Conservation (phyloP, 805 yeast species). For the Barnettozyma vustinii region DNA sequence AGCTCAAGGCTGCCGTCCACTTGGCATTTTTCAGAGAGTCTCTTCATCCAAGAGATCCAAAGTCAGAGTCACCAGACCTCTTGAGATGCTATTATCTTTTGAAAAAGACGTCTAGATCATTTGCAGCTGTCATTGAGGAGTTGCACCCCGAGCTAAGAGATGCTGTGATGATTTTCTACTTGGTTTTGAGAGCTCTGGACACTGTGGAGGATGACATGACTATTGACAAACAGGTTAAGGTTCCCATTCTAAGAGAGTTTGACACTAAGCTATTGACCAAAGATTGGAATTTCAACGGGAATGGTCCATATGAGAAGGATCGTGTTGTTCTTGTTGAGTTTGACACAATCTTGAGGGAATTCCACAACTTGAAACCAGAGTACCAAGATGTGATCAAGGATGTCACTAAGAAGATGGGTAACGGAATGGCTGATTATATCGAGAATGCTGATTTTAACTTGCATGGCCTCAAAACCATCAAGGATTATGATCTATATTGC, state of each 20-base stretch:
- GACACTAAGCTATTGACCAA: slow-evolving; percentile 52
- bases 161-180: slow-evolving; percentile 77
- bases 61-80: slow-evolving; percentile 38
- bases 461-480: slow-evolving; percentile 70
- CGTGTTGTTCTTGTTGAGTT: slow-evolving; percentile 77
- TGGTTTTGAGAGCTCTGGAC: slow-evolving; percentile 85
- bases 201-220: slow-evolving; percentile 97
- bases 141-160: slow-evolving; percentile 84
- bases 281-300: slow-evolving; percentile 81
- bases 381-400: slow-evolving; percentile 77
- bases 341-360: slow-evolving; percentile 62
- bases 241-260: slow-evolving; percentile 69
- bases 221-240: slow-evolving; percentile 60
- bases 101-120: slow-evolving; percentile 75
- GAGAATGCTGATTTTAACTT: slow-evolving; percentile 70
- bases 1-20: slow-evolving; percentile 63
- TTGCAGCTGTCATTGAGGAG: slow-evolving; percentile 90
- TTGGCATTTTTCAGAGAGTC: slow-evolving; percentile 40
- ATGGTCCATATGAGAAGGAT: slow-evolving; percentile 74
- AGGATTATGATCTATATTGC: slow-evolving; percentile 88
- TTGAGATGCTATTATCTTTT: slow-evolving; percentile 65
- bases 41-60: slow-evolving; percentile 31
- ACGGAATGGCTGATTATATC: slow-evolving; percentile 95
- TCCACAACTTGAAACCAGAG: slow-evolving; percentile 62
- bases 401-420: slow-evolving; percentile 84